Conservation (phyloP, 179 eudicot genomes). For the Silene vulgaris region DNA sequence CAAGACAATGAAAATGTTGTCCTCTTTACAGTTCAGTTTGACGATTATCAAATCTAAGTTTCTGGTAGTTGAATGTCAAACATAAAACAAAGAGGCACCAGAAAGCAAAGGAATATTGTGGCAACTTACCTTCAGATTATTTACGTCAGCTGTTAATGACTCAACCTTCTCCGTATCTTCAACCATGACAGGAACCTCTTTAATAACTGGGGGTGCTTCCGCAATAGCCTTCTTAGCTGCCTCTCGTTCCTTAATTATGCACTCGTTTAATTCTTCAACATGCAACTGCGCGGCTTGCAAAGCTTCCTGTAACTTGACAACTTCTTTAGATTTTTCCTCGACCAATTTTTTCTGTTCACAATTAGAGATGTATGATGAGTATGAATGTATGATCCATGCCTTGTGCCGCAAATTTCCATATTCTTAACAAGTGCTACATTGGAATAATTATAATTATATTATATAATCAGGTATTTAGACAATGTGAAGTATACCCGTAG, state of each 20-base stretch:
- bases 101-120: background rate
- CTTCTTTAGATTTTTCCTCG: conserved; percentile 85
- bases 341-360: conserved; percentile 73
- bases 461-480: background rate
- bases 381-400: background rate
- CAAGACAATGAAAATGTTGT: background rate
- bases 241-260: conserved; percentile 60
- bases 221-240: conserved; percentile 79
- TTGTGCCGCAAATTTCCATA: background rate
- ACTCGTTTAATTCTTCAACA: conserved; percentile 69
- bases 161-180: conserved; percentile 83
- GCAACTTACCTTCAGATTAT: conserved; percentile 60
- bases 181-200: conserved; percentile 83
- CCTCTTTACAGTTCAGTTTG: background rate
- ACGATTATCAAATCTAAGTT: background rate
- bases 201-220: conserved; percentile 87
- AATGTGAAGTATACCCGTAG: conserved; percentile 51
- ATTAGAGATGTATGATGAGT: conserved; percentile 8
- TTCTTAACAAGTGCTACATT: conserved; percentile 5
- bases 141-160: conserved; percentile 64
- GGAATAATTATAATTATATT: background rate
- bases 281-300: conserved; percentile 59
- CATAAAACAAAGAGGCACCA: background rate
- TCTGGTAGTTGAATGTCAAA: background rate
- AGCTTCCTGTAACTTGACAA: conserved; percentile 70